Evolutionary conservation across 805 yeast species (phyloP).

Genomic region (Hanseniaspora jakobsenii): DNA sequence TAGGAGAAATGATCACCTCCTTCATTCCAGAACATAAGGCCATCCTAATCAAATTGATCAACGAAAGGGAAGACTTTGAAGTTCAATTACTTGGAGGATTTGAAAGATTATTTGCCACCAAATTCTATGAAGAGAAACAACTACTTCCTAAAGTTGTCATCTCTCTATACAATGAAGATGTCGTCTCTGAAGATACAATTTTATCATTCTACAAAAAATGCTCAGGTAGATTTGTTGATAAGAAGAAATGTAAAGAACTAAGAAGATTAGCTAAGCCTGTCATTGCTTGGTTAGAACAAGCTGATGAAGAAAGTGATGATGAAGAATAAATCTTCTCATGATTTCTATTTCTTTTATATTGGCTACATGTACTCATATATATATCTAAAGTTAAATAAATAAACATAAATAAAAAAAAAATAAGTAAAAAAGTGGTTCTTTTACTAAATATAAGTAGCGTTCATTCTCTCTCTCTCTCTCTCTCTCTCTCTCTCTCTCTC

Average conservation of each 20-base stretch:
- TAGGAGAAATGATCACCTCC: slow-evolving; percentile 20
- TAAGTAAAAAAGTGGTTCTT: no score
- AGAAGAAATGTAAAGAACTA: slow-evolving; percentile 82
- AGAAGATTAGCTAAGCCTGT: slow-evolving; percentile 95
- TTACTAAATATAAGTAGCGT: no score
- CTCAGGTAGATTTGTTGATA: slow-evolving; percentile 89
- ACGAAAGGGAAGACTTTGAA: slow-evolving; percentile 54
- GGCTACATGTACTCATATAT: no score
- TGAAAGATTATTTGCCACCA: slow-evolving; percentile 82
- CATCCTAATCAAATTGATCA: slow-evolving; percentile 62
- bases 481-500: no score
- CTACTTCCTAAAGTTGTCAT: slow-evolving; percentile 70
- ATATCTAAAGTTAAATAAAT: no score
- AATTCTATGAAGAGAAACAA: slow-evolving; percentile 59
- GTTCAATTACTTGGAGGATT: slow-evolving; percentile 89
- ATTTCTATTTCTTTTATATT: no score
- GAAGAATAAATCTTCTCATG: no score
- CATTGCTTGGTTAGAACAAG: slow-evolving; percentile 86
- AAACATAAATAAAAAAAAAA: no score
- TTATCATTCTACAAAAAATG: slow-evolving; percentile 77
- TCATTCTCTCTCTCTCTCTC: no score
- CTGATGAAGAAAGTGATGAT: slow-evolving; percentile 69
- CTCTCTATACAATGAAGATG: slow-evolving; percentile 69
- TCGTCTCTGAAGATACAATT: slow-evolving; percentile 72
- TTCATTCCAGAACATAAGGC: slow-evolving; percentile 73